Evolutionary conservation across 2,329 filamentous ascomycete genomes (phyloP).

Genomic region (Daldinia eschscholtzii): DNA sequence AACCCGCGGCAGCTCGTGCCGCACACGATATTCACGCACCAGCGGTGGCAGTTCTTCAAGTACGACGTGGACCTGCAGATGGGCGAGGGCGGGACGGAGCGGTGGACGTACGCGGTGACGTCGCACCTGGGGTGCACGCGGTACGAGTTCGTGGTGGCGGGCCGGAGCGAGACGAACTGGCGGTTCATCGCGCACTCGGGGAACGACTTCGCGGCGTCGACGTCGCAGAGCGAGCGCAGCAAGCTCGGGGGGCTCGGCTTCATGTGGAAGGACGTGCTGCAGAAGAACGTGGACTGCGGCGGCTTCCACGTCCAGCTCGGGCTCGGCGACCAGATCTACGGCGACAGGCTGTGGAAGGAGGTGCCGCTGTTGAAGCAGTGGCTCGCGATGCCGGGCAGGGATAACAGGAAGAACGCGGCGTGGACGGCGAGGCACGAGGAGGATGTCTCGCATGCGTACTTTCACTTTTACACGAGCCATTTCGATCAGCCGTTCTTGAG

Average conservation of each 20-base stretch:
- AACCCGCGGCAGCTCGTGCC: conserved; percentile 90
- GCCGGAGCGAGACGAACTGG: conserved; percentile 91
- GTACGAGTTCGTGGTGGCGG: conserved; percentile 96
- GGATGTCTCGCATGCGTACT: conserved; percentile 95
- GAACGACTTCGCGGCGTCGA: conserved; percentile 92
- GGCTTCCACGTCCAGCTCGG: conserved; percentile 96
- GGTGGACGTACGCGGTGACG: conserved; percentile 98
- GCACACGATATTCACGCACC: conserved; percentile 86
- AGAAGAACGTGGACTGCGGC: conserved; percentile 96
- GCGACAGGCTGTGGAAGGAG: conserved; percentile 95
- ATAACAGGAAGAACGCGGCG: conserved; percentile 87
- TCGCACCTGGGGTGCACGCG: conserved; percentile 97
- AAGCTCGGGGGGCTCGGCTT: conserved; percentile 90
- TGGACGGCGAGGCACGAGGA: conserved; percentile 98
- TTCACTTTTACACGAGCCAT: conserved; percentile 98
- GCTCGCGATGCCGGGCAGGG: conserved; percentile 92
- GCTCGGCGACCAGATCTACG: conserved; percentile 94
- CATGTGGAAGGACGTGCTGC: conserved; percentile 99
- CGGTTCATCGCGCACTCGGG: conserved; percentile 95
- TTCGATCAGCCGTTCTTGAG: conserved; percentile 96
- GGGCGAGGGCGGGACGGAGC: conserved; percentile 82
- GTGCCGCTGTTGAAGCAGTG: conserved; percentile 94
- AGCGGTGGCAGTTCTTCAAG: conserved; percentile 94
- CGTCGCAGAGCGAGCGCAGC: conserved; percentile 85
- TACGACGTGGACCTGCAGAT: conserved; percentile 93